Evolutionary conservation across 1,284 basidiomycete genomes (phyloP).

Genomic region (Boletellus sp.): DNA sequence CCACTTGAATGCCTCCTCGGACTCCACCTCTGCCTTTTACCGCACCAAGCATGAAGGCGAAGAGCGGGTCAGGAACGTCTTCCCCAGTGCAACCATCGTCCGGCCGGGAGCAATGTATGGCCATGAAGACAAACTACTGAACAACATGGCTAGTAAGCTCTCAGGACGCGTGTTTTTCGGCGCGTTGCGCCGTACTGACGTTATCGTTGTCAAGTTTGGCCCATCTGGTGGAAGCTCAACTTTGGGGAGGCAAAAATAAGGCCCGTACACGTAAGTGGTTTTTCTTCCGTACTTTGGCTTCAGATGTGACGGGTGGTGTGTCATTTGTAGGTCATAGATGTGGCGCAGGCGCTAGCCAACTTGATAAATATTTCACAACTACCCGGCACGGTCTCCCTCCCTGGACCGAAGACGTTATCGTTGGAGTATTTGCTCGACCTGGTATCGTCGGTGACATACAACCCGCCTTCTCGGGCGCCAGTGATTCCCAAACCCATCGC

Average conservation of each 20-base stretch:
- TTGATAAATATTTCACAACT: conserved; percentile 65
- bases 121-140: conserved; percentile 92
- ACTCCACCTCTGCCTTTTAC: conserved; percentile 84
- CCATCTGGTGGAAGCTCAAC: conserved; percentile 96
- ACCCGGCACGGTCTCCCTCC: conserved; percentile 75
- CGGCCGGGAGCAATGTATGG: conserved; percentile 87
- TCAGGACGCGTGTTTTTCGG: conserved; percentile 1
- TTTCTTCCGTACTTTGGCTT: background rate
- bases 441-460: conserved; percentile 79
- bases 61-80: conserved; percentile 79
- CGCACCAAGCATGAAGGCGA: conserved; percentile 91
- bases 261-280: conserved; percentile 79
- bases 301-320: conserved; percentile 20
- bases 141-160: conserved; percentile 83
- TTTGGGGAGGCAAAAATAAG: conserved; percentile 81
- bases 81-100: conserved; percentile 88
- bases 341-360: conserved; percentile 87
- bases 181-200: conserved; percentile 11
- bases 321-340: conserved; percentile 74
- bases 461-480: conserved; percentile 64
- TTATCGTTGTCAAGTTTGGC: conserved; percentile 58
- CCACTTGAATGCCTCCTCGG: conserved; percentile 85
- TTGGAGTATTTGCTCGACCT: conserved; percentile 84
- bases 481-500: conserved; percentile 79
- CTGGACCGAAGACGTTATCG: conserved; percentile 87